Percentiles rank a stretch among this genome's conserved stretches.
phyloP scores from a whole-genome alignment of 371 early-diverging fungal species.

The Conidiobolus incongruus region DNA sequence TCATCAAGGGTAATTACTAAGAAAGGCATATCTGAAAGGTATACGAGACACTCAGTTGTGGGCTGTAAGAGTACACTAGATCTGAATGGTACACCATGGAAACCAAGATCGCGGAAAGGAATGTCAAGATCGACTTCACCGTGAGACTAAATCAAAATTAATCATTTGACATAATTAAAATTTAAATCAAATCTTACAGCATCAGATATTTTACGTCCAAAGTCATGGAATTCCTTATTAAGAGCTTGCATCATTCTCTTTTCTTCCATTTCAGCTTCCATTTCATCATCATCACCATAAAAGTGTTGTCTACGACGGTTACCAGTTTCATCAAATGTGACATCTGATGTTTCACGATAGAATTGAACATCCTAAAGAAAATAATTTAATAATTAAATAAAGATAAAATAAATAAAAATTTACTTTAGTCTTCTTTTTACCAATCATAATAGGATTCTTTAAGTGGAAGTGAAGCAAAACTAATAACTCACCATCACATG shows the following conservation, averaged over 20 bases:
- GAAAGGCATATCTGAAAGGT: conserved; percentile 93
- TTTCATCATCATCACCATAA: conserved; percentile 94
- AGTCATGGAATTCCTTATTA: conserved; percentile 87
- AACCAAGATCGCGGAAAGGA: conserved; percentile 87
- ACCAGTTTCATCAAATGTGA: conserved; percentile 92
- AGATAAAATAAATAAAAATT: neutral
- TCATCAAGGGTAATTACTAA: conserved; percentile 84
- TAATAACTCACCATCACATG: conserved; percentile 88
- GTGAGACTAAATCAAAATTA: conserved; percentile 34
- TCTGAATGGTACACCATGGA: conserved; percentile 91
- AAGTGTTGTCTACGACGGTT: conserved; percentile 77
- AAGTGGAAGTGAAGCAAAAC: conserved; percentile 94
- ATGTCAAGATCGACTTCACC: conserved; percentile 65
- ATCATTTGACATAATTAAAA: neutral
- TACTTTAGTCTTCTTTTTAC: conserved; percentile 89
- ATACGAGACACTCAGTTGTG: conserved; percentile 93
- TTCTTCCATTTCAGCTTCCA: conserved; percentile 89
- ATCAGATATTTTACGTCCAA: conserved; percentile 81
- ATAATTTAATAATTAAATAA: neutral
- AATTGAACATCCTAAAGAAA: conserved; percentile 83
- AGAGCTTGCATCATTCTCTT: conserved; percentile 61
- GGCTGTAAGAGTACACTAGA: conserved; percentile 91
- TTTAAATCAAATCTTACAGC: conserved; percentile 20
- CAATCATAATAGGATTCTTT: conserved; percentile 89
- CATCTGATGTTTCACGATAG: conserved; percentile 91